These are phyloP conservation scores for Coemansia sp. DNA, from an alignment of 192 early-diverging fungal species.

Conservation along the genomic window DNA sequence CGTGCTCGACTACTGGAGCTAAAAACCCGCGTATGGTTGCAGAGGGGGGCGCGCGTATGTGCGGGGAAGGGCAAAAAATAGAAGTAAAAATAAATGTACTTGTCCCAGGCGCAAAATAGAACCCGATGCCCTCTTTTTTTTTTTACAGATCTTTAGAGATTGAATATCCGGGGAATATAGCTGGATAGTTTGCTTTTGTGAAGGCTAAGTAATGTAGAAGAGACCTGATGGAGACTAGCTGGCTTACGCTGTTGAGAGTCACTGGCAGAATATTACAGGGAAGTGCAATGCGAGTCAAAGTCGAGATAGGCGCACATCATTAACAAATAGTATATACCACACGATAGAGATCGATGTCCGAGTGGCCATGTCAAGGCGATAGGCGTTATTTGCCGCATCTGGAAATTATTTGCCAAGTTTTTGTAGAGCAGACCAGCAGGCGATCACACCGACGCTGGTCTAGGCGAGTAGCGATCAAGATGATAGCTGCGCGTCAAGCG, in stretches of 20 bases:
- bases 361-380: not conserved
- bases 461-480: not conserved
- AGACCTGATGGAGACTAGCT: not conserved
- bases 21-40: constrained; percentile 15
- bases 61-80: not conserved
- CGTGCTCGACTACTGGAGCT: constrained; percentile 21
- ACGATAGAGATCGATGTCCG: not conserved
- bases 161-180: not conserved
- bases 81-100: not conserved
- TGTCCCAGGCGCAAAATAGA: not conserved
- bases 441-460: not conserved
- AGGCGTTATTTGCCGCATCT: not conserved
- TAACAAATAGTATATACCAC: not conserved
- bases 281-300: not conserved
- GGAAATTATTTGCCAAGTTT: not conserved
- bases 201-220: not conserved
- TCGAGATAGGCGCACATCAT: not conserved
- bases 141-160: not conserved
- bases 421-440: constrained; percentile 1
- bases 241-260: not conserved
- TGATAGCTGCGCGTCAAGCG: not conserved
- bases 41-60: constrained; percentile 1
- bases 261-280: not conserved
- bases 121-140: not conserved
- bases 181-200: not conserved